Evolutionary conservation across 768 basidiomycete species (phyloP).

Genomic region (Termitomyces sp.): DNA sequence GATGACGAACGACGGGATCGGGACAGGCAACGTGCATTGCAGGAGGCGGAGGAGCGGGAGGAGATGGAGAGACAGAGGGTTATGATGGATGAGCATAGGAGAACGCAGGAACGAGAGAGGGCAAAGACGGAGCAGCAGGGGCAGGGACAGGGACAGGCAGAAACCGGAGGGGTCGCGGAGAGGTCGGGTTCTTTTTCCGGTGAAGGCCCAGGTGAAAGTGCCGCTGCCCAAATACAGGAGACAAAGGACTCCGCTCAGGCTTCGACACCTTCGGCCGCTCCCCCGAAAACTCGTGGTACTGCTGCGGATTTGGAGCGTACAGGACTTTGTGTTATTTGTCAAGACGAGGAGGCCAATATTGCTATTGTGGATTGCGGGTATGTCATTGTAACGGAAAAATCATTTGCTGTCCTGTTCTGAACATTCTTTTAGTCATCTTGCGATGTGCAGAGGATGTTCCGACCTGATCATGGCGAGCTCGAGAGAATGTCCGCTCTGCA

Average conservation of each 20-base stretch:
- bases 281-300: too few relatives aligned
- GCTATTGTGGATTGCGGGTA: slow-evolving; percentile 94
- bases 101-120: slow-evolving; percentile 20
- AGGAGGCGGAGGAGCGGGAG: slow-evolving; percentile 39
- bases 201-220: slow-evolving; percentile 8
- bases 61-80: slow-evolving; percentile 28
- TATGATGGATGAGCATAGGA: slow-evolving; percentile 14
- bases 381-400: slow-evolving; percentile 19
- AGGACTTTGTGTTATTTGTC: slow-evolving; percentile 88
- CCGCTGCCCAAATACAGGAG: not conserved
- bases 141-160: slow-evolving; percentile 3
- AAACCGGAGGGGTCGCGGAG: slow-evolving; percentile 1
- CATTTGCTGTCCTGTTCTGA: not conserved
- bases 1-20: slow-evolving; percentile 57
- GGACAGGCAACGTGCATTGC: slow-evolving; percentile 38
- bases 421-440: slow-evolving; percentile 48
- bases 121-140: slow-evolving; percentile 14
- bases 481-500: slow-evolving; percentile 85
- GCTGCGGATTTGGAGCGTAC: slow-evolving; percentile 8
- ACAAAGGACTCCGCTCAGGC: not conserved
- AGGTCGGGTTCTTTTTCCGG: not conserved
- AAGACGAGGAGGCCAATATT: slow-evolving; percentile 91
- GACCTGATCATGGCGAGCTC: slow-evolving; percentile 75
- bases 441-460: slow-evolving; percentile 73
- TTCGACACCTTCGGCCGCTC: slow-evolving; percentile 15